Conservation (phyloP, 176 grass and related monocot genomes). For the Oryza australiensis region DNA sequence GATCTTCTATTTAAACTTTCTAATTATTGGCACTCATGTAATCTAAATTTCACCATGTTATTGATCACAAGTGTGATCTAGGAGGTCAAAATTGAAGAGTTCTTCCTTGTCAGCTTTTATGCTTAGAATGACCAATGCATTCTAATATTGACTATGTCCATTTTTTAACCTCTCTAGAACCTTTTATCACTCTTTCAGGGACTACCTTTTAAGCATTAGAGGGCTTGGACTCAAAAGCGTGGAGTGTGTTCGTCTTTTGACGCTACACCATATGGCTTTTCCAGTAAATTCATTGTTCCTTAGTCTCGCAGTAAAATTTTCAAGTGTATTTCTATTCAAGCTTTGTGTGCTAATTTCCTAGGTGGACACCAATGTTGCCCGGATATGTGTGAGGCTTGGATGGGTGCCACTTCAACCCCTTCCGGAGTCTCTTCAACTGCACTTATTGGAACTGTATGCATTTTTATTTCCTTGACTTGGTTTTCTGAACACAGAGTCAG, state of each 20-base stretch:
- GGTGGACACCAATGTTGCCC: slow-evolving; percentile 97
- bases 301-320: neutral
- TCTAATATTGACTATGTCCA: neutral
- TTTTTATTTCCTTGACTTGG: slow-evolving; percentile 13
- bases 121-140: neutral
- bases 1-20: neutral
- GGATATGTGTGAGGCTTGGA: slow-evolving; percentile 92
- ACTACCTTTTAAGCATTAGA: slow-evolving; percentile 85
- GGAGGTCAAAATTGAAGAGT: neutral
- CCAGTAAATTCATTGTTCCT: slow-evolving; percentile 50
- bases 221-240: slow-evolving; percentile 93
- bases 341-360: slow-evolving; percentile 40
- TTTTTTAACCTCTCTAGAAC: slow-evolving; percentile 29
- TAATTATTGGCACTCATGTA: neutral
- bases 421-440: slow-evolving; percentile 83
- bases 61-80: slow-evolving; percentile 12
- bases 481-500: slow-evolving; percentile 22
- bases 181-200: slow-evolving; percentile 52
- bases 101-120: slow-evolving; percentile 12
- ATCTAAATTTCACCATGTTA: neutral
- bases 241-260: slow-evolving; percentile 84
- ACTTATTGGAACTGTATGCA: slow-evolving; percentile 79
- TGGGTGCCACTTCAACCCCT: slow-evolving; percentile 94
- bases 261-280: slow-evolving; percentile 89
- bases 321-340: slow-evolving; percentile 18